These are phyloP conservation scores for Arthroderma uncinatum DNA, from an alignment of 2,329 filamentous ascomycete genomes.

Conservation along the genomic window DNA sequence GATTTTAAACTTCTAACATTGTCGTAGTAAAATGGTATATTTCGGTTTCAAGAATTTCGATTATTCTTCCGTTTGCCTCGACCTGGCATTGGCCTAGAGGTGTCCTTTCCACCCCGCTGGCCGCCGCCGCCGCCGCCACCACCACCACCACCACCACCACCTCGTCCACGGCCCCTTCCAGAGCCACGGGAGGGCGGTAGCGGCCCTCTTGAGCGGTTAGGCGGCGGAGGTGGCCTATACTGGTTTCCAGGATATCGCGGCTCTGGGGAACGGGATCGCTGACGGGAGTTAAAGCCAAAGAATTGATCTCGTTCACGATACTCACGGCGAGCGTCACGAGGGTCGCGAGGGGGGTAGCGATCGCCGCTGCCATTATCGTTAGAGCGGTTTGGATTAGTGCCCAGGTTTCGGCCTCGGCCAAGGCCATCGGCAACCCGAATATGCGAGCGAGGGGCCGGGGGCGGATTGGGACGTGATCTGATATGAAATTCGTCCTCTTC, in stretches of 20 bases:
- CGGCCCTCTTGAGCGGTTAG: conserved; percentile 15
- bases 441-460: conserved; percentile 22
- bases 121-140: conserved; percentile 18
- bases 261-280: conserved; percentile 26
- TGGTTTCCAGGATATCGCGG: conserved; percentile 16
- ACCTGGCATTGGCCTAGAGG: background rate
- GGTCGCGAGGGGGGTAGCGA: conserved; percentile 11
- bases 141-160: conserved; percentile 18
- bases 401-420: conserved; percentile 21
- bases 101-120: conserved; percentile 1
- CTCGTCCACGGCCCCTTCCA: conserved; percentile 16
- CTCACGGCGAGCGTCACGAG: conserved; percentile 13
- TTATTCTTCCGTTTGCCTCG: background rate
- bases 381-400: conserved; percentile 13
- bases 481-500: conserved; percentile 29
- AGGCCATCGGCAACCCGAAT: conserved; percentile 28
- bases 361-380: conserved; percentile 8
- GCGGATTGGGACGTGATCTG: conserved; percentile 20
- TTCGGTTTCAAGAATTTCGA: background rate
- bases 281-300: conserved; percentile 17
- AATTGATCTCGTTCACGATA: conserved; percentile 23
- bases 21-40: background rate
- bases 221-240: conserved; percentile 18
- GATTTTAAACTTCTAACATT: background rate
- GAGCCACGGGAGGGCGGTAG: conserved; percentile 11